A percentile compares a stretch with the other conserved stretches of the same genome.
Evolutionary conservation across 73 alveolate species (phyloP).

Genomic region (Blepharisma japonicum): DNA sequence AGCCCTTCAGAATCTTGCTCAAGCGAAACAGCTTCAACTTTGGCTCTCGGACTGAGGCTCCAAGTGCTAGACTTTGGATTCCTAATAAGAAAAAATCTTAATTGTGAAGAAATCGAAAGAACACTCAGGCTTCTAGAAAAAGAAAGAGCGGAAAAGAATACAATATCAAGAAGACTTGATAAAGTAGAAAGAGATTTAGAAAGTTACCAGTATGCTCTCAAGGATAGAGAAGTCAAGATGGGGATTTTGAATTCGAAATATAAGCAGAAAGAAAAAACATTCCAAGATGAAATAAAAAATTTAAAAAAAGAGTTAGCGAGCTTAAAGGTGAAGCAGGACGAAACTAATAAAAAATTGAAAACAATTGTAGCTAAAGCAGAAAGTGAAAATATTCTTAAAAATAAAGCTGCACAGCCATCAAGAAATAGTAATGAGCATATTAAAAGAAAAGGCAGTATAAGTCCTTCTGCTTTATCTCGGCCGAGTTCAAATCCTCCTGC

Average conservation of each 20-base stretch:
- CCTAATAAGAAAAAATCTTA: conserved; percentile 1
- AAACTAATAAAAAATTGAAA: not conserved
- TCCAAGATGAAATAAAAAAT: not conserved
- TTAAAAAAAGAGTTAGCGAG: not conserved
- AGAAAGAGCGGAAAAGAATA: conserved; percentile 23
- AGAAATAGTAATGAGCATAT: too few relatives aligned
- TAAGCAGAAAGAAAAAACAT: conserved; percentile 19
- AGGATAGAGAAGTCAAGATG: conserved; percentile 18
- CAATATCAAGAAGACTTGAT: conserved; percentile 19
- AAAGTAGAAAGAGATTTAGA: conserved; percentile 27
- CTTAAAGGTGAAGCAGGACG: not conserved
- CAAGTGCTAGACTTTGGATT: not conserved
- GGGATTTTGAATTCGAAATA: not conserved
- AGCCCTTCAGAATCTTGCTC: conserved; percentile 2
- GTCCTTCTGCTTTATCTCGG: too few relatives aligned
- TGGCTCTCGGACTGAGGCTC: conserved; percentile 1
- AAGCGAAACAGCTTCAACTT: not conserved
- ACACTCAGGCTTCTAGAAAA: conserved; percentile 19
- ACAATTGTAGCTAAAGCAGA: too few relatives aligned
- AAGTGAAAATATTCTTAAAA: too few relatives aligned
- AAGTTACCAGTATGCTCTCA: not conserved
- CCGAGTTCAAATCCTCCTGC: too few relatives aligned
- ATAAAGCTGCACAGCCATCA: too few relatives aligned
- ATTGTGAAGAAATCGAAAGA: conserved; percentile 26
- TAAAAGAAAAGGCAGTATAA: too few relatives aligned